phyloP scores from a whole-genome alignment of 2,329 filamentous ascomycete species.

The Curvularia lunata region DNA sequence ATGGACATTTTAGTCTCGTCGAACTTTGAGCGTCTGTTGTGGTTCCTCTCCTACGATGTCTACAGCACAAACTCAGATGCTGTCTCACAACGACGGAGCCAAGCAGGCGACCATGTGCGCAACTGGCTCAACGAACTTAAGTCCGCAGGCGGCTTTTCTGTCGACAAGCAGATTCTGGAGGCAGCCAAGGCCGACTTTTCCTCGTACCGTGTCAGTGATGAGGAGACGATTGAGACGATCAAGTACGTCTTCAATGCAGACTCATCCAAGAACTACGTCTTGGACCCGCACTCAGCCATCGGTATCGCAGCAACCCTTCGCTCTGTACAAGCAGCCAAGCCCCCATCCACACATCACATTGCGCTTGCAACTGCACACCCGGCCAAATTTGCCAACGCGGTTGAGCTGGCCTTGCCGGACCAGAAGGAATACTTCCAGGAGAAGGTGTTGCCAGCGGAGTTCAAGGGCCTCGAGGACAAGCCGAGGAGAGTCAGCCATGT shows the following conservation, averaged over 20 bases:
- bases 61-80: slow-evolving; percentile 49
- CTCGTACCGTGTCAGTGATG: slow-evolving; percentile 72
- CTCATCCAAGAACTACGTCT: slow-evolving; percentile 68
- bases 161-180: slow-evolving; percentile 74
- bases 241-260: slow-evolving; percentile 57
- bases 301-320: slow-evolving; percentile 78
- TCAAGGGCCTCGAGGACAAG: slow-evolving; percentile 77
- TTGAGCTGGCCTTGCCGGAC: slow-evolving; percentile 76
- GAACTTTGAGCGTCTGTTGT: slow-evolving; percentile 95
- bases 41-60: slow-evolving; percentile 78
- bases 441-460: slow-evolving; percentile 80
- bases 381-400: slow-evolving; percentile 88
- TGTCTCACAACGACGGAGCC: slow-evolving; percentile 54
- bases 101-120: slow-evolving; percentile 74
- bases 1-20: slow-evolving; percentile 98
- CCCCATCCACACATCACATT: slow-evolving; percentile 68
- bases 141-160: slow-evolving; percentile 79
- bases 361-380: slow-evolving; percentile 93
- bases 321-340: slow-evolving; percentile 63
- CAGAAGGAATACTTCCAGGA: slow-evolving; percentile 77
- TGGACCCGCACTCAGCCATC: slow-evolving; percentile 92
- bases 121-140: slow-evolving; percentile 83
- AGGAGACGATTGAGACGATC: slow-evolving; percentile 57
- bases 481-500: slow-evolving; percentile 76
- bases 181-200: slow-evolving; percentile 77